Percentiles rank a stretch among this genome's conserved stretches.
phyloP scores from a whole-genome alignment of 306 rosid genomes.

The Cyamopsis tetragonoloba region DNA sequence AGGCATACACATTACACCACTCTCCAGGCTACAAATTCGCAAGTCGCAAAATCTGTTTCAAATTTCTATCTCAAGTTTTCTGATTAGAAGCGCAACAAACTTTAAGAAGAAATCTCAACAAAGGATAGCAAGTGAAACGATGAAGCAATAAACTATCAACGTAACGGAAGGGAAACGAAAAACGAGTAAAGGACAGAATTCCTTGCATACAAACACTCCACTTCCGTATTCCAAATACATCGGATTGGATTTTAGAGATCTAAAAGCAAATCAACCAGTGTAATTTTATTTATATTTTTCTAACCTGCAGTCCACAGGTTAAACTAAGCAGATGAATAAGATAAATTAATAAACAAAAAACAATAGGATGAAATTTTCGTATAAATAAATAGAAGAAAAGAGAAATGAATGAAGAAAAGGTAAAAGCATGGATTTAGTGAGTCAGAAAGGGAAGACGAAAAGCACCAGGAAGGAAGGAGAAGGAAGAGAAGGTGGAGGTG shows the following conservation, averaged over 20 bases:
- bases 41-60: background rate
- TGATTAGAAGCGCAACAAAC: background rate
- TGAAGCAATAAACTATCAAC: background rate
- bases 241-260: background rate
- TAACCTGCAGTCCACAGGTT: background rate
- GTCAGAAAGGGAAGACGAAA: background rate
- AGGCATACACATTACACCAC: background rate
- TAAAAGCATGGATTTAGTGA: background rate
- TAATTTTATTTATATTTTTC: background rate
- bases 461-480: background rate
- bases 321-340: conserved; percentile 3
- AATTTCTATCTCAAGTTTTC: background rate
- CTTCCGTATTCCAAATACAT: background rate
- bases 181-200: background rate
- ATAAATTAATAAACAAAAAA: background rate
- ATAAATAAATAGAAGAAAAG: background rate
- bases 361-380: background rate
- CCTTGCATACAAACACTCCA: background rate
- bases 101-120: background rate
- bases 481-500: background rate
- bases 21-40: background rate
- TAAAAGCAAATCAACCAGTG: background rate
- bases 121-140: background rate
- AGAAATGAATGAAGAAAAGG: too few relatives aligned
- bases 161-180: background rate